Base-by-base conservation (phyloP, 352 stramenopile species). In the Globisporangium heterothallicum region DNA sequence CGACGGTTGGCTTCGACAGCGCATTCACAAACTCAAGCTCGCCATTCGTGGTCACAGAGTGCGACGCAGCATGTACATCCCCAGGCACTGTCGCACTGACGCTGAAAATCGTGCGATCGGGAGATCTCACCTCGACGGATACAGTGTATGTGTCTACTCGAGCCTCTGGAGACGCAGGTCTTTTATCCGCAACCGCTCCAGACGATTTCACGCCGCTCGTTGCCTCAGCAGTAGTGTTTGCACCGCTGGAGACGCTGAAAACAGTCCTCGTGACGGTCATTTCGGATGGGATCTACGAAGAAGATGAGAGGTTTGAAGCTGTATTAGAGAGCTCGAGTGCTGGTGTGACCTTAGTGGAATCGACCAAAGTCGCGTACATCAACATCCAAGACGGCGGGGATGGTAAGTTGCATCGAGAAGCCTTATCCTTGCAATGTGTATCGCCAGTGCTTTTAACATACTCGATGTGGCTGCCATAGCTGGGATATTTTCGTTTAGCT, bases 401-500 rank as follows among this genome's bases (percentile, higher is more conserved):
- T 24, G 72, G 75, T 86, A 54, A 52, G 64, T 50, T 21, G 30
- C 9, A 13, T 29, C 21, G 14, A 49, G 24, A 14, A 12, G 35
- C 40, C 7, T 47, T 18, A 16, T 49, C 18, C 24, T 18, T 30
- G 16, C 10, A 34, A 22, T 7, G 12, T 45, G 18, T 46, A 16
- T 24, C n/a, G n/a, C n/a, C n/a, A n/a, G n/a, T n/a, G 25, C 12
- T 42, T 3, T 22, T 44, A 24, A 35, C 29, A 16, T 26, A 19
- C 18, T 25, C 40, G 12, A 21, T 60, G 6, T 29, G 8, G 54
- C 46, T 6, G 14, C 4, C 27, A 10, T 22, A 84, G 78, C 66
- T 53, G 75, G 78, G 0, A 72, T 74, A 30, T 86, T 89, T 51
- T 61, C 60, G 1, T 86, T 89, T 49, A 70, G 51, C 36, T 45